Evolutionary conservation across 768 basidiomycete genomes (phyloP), one percentile per base, ranked within the genome.

Genomic region (Macrolepiota fuliginosa): DNA sequence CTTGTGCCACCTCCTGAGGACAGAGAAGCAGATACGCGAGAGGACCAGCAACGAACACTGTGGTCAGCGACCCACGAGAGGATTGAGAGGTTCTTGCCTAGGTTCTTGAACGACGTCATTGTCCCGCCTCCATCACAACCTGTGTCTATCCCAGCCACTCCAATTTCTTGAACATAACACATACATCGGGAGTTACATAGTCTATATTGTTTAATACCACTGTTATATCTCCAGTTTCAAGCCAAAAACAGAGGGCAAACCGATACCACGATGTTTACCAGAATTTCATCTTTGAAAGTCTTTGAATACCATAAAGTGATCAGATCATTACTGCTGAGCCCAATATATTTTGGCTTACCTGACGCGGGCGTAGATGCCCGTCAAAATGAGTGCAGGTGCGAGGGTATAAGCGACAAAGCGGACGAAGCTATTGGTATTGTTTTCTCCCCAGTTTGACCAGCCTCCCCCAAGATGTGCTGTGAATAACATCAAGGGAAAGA

Each of bases 51-150:
- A 70, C 81, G 80, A 63, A 88, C 83, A 2, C 75, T 98, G 36
- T 99, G 96, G 96, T 81, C 82, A 12, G 84, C 88, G 25, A 96
- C 95, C 1, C 85, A 89, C 61, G 91, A 93, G 65, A 82, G 94
- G 63, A 85, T 98, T 68, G 94, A 96, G 66, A 84, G 89, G 42
- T 95, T 98, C 78, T 76, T 98, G 60, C 96, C 96, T 15, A 92
- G 94, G 19, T 96, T 98, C 75, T 76, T 98, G 64, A 77, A 79
- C 17, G 88, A 90, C 50, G 81, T 92, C 29, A 81, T 94, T 63
- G 80, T 86, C 9, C 68, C 68, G 63, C 71, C 71, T 55, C 45
- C 68, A 47, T 27, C 45, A 40, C 51, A 42, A 17, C 61, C 64
- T 54, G 53, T 54, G 32, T 25, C 54, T 50, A 54, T 61, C 55